Percentiles rank a stretch among this genome's conserved stretches.
These are phyloP conservation scores for Pseudogymnoascus verrucosus DNA, from an alignment of 2,329 filamentous ascomycete species.

Conservation along the genomic window DNA sequence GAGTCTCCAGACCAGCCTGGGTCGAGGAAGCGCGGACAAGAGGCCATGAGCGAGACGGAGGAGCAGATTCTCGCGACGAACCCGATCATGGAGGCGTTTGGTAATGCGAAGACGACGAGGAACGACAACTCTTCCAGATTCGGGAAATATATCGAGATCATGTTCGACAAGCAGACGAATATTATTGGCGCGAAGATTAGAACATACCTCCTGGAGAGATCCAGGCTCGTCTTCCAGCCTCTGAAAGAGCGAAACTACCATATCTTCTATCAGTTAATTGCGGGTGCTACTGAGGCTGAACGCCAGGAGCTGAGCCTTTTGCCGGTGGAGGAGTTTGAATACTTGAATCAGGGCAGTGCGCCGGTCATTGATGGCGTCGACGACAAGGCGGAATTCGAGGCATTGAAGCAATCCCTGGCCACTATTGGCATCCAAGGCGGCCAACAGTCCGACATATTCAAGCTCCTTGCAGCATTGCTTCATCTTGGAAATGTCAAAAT, in stretches of 20 bases:
- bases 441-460: slow-evolving; percentile 81
- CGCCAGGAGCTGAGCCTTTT: slow-evolving; percentile 71
- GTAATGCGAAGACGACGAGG: slow-evolving; percentile 98
- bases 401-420: slow-evolving; percentile 75
- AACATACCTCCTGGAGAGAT: slow-evolving; percentile 91
- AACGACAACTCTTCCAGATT: slow-evolving; percentile 99
- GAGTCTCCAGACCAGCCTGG: slow-evolving; percentile 85
- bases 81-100: slow-evolving; percentile 99
- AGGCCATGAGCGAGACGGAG: slow-evolving; percentile 92
- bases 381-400: slow-evolving; percentile 87
- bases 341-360: slow-evolving; percentile 89
- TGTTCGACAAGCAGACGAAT: slow-evolving; percentile 92
- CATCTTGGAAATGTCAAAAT: slow-evolving; percentile 98
- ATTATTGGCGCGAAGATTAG: slow-evolving; percentile 97
- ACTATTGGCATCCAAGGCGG: slow-evolving; percentile 74
- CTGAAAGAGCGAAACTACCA: slow-evolving; percentile 98
- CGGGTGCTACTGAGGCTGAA: slow-evolving; percentile 79
- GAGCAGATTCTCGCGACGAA: slow-evolving; percentile 98
- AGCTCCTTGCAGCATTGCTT: slow-evolving; percentile 77
- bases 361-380: slow-evolving; percentile 91
- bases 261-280: slow-evolving; percentile 95
- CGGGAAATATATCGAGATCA: slow-evolving; percentile 99
- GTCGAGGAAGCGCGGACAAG: slow-evolving; percentile 67
- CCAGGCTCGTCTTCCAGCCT: slow-evolving; percentile 92
- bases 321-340: slow-evolving; percentile 85